Percentiles rank a stretch among this genome's conserved stretches.
Conservation (phyloP, 2,329 filamentous ascomycete genomes). For the Talaromyces piceae region DNA sequence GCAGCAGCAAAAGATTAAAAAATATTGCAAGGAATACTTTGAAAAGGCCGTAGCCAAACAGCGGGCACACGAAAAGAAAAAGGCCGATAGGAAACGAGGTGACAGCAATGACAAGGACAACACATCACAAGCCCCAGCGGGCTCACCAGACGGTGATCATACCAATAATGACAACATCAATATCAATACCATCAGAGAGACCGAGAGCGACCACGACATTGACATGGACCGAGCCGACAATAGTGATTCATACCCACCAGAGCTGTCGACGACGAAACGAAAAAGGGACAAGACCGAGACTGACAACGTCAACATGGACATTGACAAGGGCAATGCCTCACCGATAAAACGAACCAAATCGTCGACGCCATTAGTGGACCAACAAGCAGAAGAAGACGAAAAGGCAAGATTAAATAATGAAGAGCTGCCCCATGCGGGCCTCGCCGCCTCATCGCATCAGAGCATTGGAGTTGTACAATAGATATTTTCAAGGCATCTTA, state of each 20-base stretch:
- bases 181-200: conserved; percentile 31
- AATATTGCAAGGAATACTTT: conserved; percentile 75
- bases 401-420: not conserved
- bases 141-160: conserved; percentile 11
- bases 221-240: conserved; percentile 24
- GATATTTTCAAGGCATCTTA: not conserved
- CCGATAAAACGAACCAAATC: conserved; percentile 11
- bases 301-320: conserved; percentile 19
- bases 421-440: conserved; percentile 6
- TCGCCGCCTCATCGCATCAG: conserved; percentile 10
- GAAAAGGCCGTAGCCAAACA: conserved; percentile 79
- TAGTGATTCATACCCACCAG: conserved; percentile 3
- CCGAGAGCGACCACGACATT: conserved; percentile 2
- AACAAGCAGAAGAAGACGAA: conserved; percentile 3
- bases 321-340: conserved; percentile 28
- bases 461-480: conserved; percentile 14
- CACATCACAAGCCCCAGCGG: conserved; percentile 13
- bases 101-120: conserved; percentile 18
- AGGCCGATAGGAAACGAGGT: conserved; percentile 40
- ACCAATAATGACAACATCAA: conserved; percentile 25
- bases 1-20: conserved; percentile 74
- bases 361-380: conserved; percentile 6
- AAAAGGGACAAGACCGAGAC: conserved; percentile 27
- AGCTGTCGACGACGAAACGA: conserved; percentile 48
- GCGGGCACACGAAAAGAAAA: conserved; percentile 58